phyloP scores from a whole-genome alignment of 352 stramenopile species.

The Globisporangium orthogonon region DNA sequence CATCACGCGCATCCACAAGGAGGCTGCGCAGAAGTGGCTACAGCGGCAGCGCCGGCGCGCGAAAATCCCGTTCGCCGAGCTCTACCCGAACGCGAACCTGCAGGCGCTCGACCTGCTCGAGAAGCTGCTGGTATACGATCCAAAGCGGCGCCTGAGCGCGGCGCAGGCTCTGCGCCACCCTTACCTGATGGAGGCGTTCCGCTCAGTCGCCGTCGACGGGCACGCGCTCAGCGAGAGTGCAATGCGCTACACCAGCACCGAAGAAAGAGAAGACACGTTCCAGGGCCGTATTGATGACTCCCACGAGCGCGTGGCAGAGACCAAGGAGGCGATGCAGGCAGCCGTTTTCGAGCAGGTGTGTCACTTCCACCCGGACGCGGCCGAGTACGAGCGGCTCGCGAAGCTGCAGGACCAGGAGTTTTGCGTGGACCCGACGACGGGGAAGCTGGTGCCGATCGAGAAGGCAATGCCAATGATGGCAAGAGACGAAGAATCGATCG shows the following conservation, averaged over 20 bases:
- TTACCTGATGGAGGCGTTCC: constrained; percentile 78
- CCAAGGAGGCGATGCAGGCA: constrained; percentile 63
- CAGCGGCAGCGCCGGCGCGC: constrained; percentile 57
- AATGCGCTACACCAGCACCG: constrained; percentile 31
- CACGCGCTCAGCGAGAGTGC: constrained; percentile 11
- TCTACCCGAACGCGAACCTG: constrained; percentile 64
- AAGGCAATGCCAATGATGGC: not conserved
- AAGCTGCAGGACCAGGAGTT: constrained; percentile 60
- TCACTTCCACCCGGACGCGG: constrained; percentile 64
- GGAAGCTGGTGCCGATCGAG: constrained; percentile 47
- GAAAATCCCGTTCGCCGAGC: constrained; percentile 46
- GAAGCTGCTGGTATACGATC: constrained; percentile 92
- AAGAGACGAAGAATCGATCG: too few species aligned
- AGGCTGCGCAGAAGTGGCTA: constrained; percentile 79
- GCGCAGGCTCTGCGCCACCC: constrained; percentile 87
- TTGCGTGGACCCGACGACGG: constrained; percentile 40
- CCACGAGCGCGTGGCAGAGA: constrained; percentile 57
- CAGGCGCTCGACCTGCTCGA: constrained; percentile 86
- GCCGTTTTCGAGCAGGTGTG: constrained; percentile 80
- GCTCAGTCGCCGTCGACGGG: constrained; percentile 21
- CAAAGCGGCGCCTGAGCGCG: constrained; percentile 88
- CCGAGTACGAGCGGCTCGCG: constrained; percentile 54
- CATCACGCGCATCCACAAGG: constrained; percentile 76
- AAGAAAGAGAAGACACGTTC: constrained; percentile 63
- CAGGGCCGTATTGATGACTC: constrained; percentile 58